Base-by-base conservation (phyloP, 495 filamentous ascomycete species). In the Cenococcum geophilum region DNA sequence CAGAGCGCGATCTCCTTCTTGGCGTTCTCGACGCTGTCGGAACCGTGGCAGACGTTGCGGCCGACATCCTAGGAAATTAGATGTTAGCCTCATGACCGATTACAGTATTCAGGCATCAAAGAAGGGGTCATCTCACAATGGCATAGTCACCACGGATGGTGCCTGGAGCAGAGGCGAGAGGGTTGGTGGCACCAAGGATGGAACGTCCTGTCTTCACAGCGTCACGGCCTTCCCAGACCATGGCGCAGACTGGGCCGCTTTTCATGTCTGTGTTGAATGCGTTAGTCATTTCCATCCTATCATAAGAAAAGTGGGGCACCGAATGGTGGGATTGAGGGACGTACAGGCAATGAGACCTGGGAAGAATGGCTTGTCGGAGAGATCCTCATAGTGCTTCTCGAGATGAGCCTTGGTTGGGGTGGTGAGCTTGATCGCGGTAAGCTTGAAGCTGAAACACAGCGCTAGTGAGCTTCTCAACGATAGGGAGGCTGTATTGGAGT, bases 11-110 rank as follows among this genome's bases (percentile, higher is more conserved):
- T 98, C 83, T 98, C 93, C 88, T 97, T 97, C 87, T 97, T 85
- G 77, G 93, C 93, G 80, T 80, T 93, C 84, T 97, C 93, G 77
- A 97, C 92, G 78, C 81, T 84, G 85, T 98, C 93, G 77, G 91
- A 96, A 74, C 93, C 93, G 84, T 98, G 93, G 86, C 93, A 97
- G 78, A 98, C 89, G 83, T 98, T 98, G 75, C 93, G 91, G 79
- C 93, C 93, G 71, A 93, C 89, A 72, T 92, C 89, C 83, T 86
- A 47, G 6, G 11, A 18, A 49, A 63, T 6, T 12, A n/a, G 48
- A 27, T 18, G 21, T 40, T 32, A 32, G 27, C 27, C 27, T 32
- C 2, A 53, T 71, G 40, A 71, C 59, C 42, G 58, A 47, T 25
- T 53, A 57, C 20, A 16, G 48, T 36, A 50, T 57, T 34, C 18